Percentiles rank a stretch among this genome's conserved stretches.
These are phyloP conservation scores for Penicillium corylophilum DNA, from an alignment of 2,329 filamentous ascomycete genomes.

Conservation along the genomic window DNA sequence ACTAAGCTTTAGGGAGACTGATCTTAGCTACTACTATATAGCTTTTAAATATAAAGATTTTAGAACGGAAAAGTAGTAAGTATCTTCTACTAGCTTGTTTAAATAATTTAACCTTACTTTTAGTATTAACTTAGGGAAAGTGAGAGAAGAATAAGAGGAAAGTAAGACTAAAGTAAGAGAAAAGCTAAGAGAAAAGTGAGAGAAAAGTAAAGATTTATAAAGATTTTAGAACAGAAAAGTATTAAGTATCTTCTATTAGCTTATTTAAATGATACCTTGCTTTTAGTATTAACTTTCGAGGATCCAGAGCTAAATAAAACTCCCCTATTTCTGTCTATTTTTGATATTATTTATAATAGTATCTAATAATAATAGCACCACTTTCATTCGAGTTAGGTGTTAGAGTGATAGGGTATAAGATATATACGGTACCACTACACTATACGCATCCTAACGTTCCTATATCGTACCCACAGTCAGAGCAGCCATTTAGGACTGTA, in stretches of 20 bases:
- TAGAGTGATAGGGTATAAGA: too few relatives aligned
- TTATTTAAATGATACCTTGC: neutral
- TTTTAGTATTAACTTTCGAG: neutral
- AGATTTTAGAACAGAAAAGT: neutral
- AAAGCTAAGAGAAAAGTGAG: too few relatives aligned
- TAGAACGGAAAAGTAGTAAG: neutral
- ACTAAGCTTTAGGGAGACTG: neutral
- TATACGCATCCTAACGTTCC: too few relatives aligned
- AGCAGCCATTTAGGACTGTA: too few relatives aligned
- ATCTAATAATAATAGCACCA: too few relatives aligned
- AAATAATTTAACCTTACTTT: neutral
- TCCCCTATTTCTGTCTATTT: neutral
- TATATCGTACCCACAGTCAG: too few relatives aligned
- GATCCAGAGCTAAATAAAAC: neutral
- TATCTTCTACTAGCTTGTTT: neutral
- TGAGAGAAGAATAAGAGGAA: too few relatives aligned
- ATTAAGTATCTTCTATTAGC: neutral
- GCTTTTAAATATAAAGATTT: neutral
- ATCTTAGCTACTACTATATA: neutral
- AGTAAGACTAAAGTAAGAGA: too few relatives aligned
- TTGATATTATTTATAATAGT: neutral
- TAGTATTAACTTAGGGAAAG: too few relatives aligned
- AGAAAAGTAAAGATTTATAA: too few relatives aligned
- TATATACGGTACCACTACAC: too few relatives aligned
- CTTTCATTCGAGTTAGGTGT: too few relatives aligned